Base-by-base conservation (phyloP, 257 asterid genomes). In the Paulownia fortunei region DNA sequence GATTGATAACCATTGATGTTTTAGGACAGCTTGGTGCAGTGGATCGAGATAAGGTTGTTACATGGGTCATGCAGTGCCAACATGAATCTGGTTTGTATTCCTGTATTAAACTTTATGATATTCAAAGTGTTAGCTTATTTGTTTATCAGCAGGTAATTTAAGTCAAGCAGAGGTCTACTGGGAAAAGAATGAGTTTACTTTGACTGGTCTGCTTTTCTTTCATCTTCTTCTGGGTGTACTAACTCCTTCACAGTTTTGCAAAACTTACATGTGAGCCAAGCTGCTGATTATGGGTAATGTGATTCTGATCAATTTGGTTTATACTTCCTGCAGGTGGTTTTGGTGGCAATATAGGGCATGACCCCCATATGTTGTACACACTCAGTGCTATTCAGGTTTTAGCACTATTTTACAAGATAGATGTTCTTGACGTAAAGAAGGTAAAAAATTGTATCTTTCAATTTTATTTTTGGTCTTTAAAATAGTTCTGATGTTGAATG, bases 291-390 rank as follows among this genome's bases (percentile, higher is more conserved):
- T 41, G 56, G 54, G 47, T 72, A 21, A 32, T 19, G 21, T 69
- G 16, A 37, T 76, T 69, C 56, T 81, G 60, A 64, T 42, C 39
- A 9, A 62, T 21, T 37, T 56, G 24, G 15, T 18, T 39, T 18
- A 47, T 66, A 9, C 18, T 51, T 69, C 42, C 55, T 63, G 83
- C 87, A 95, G 97, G 98, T 79, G 99, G 97, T 73, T 95, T 95
- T 82, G 97, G 97, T 76, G 99, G 99, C 74, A 95, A 95, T 77
- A 83, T 91, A 69, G 99, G 98, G 36, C 97, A 95, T 82, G 98
- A 95, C 75, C 94, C 99, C 16, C 99, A 95, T 80, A 0, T 95
- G 46, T 73, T 90, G 82, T 95, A 78, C 82, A 95, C 98, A n/a
- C 91, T 93, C 72, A 91, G 99, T 70, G 97, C 96, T 8, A 90